Conservation (phyloP, 768 basidiomycete genomes). For the Hypholoma fasciculare region DNA sequence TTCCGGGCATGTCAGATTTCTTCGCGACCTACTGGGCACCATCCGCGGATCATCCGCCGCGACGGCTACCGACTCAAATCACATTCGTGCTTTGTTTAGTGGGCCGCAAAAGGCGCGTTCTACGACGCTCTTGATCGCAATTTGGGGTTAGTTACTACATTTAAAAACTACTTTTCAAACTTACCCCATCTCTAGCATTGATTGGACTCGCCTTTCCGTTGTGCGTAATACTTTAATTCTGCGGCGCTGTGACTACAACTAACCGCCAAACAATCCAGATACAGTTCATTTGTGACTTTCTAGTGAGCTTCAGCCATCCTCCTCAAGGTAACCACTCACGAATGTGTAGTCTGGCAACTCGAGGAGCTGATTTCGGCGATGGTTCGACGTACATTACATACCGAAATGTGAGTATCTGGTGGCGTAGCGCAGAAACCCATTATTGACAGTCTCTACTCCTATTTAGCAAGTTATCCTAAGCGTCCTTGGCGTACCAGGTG, state of each 20-base stretch:
- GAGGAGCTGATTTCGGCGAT: conserved; percentile 71
- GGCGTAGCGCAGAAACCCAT: neutral
- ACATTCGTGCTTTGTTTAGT: conserved; percentile 63
- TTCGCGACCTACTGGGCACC: neutral
- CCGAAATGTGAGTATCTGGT: conserved; percentile 50
- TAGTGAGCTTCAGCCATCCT: conserved; percentile 18
- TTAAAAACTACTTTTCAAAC: neutral
- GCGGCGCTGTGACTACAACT: neutral
- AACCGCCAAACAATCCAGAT: conserved; percentile 12
- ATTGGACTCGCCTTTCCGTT: conserved; percentile 64
- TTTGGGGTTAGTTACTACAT: conserved; percentile 40
- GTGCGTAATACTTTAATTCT: conserved; percentile 40
- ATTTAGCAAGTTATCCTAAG: conserved; percentile 69
- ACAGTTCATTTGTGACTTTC: conserved; percentile 30
- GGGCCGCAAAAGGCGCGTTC: conserved; percentile 65
- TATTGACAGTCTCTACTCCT: neutral
- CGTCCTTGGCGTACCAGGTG: conserved; percentile 68
- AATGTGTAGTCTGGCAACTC: conserved; percentile 50
- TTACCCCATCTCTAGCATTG: conserved; percentile 42
- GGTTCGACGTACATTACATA: conserved; percentile 71
- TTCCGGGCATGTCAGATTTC: no score
- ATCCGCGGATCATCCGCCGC: conserved; percentile 19
- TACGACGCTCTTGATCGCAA: conserved; percentile 58
- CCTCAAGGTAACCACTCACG: neutral
- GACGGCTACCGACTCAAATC: conserved; percentile 20